A percentile compares a stretch with the other conserved stretches of the same genome.
Conservation (phyloP, 1,284 basidiomycete species). For the Chalciporus sp. region DNA sequence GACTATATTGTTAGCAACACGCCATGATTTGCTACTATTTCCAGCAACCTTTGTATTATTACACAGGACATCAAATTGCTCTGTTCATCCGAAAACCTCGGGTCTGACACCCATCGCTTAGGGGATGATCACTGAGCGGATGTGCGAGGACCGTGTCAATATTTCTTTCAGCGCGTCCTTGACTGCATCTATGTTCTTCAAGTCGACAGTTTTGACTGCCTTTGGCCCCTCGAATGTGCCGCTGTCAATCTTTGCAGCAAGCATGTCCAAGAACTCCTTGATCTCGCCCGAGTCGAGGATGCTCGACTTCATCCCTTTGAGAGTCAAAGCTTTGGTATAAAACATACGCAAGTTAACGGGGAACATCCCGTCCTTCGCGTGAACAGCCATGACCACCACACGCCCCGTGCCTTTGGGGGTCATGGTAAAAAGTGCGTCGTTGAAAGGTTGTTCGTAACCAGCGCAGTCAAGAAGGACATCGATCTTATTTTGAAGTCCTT, state of each 20-base stretch:
- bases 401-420: constrained; percentile 35
- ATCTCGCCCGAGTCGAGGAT: constrained; percentile 25
- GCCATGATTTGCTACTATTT: not conserved
- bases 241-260: constrained; percentile 33
- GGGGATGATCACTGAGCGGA: constrained; percentile 35
- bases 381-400: constrained; percentile 38
- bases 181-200: constrained; percentile 25
- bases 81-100: not conserved
- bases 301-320: constrained; percentile 36
- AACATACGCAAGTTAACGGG: constrained; percentile 34
- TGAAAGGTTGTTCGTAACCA: constrained; percentile 36
- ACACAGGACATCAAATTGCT: not conserved
- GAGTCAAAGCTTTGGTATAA: constrained; percentile 34
- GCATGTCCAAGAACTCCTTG: constrained; percentile 33
- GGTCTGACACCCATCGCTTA: not conserved
- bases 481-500: constrained; percentile 33
- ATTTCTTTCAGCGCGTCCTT: constrained; percentile 24
- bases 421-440: constrained; percentile 38
- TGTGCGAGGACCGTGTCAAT: constrained; percentile 28
- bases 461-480: constrained; percentile 39
- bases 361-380: constrained; percentile 36
- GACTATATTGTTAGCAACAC: not conserved
- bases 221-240: constrained; percentile 32
- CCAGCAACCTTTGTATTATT: not conserved
- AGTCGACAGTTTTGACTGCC: constrained; percentile 22